phyloP scores from a whole-genome alignment of 179 eudicot species.

The Amaranthus tricolor region DNA sequence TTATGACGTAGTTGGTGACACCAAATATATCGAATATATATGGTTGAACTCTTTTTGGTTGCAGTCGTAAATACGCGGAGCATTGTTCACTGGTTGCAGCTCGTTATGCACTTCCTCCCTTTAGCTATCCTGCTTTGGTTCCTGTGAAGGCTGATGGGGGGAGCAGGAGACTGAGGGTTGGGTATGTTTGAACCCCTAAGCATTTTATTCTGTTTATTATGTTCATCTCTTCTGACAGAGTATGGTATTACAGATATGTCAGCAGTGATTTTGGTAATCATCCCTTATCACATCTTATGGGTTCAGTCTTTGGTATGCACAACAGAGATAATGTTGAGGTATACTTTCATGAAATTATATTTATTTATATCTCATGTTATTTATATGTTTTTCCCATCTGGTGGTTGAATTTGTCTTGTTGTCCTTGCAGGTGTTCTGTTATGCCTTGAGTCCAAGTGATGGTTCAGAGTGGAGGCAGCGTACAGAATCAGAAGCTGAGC shows the following conservation, averaged over 20 bases:
- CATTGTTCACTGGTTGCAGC: conserved; percentile 83
- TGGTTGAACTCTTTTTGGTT: conserved; percentile 17
- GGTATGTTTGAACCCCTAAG: conserved; percentile 44
- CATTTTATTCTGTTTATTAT: conserved; percentile 1
- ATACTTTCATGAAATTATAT: conserved; percentile 6
- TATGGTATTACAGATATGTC: conserved; percentile 60
- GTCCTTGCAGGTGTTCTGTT: conserved; percentile 76
- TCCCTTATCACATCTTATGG: conserved; percentile 97
- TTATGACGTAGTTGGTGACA: background rate
- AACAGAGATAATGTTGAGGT: conserved; percentile 84
- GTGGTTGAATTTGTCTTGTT: conserved; percentile 11
- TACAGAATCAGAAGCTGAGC: conserved; percentile 86
- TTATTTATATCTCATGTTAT: background rate
- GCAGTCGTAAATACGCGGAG: conserved; percentile 89
- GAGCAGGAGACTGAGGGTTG: conserved; percentile 70
- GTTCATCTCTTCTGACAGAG: conserved; percentile 18
- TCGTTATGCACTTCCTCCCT: conserved; percentile 79
- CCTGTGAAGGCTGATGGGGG: conserved; percentile 69
- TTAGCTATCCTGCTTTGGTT: conserved; percentile 65
- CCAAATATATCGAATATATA: background rate
- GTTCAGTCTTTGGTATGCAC: conserved; percentile 99
- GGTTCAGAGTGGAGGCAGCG: conserved; percentile 94
- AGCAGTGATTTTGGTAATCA: conserved; percentile 99
- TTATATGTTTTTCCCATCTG: conserved; percentile 3
- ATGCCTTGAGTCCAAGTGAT: conserved; percentile 92